These are phyloP conservation scores for Chalciporus pseudorubinellus DNA, from an alignment of 768 basidiomycete species.

Conservation along the genomic window DNA sequence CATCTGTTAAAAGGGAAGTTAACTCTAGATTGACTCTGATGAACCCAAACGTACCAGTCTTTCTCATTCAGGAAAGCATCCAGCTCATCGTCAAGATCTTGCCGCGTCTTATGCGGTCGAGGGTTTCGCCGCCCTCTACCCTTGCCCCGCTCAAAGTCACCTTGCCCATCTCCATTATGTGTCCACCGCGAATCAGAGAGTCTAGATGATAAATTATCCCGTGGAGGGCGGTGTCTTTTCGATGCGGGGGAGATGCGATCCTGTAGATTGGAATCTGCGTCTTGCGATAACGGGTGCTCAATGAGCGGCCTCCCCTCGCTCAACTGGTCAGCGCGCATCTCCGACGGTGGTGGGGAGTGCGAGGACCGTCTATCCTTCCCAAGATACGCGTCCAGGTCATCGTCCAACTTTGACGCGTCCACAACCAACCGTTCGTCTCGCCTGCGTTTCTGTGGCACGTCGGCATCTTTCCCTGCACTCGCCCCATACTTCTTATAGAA, in stretches of 20 bases:
- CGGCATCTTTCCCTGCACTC: slow-evolving; percentile 59
- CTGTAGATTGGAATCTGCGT: slow-evolving; percentile 39
- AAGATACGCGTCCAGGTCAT: slow-evolving; percentile 69
- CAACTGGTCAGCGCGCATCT: slow-evolving; percentile 68
- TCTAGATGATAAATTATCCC: slow-evolving; percentile 20
- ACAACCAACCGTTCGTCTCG: slow-evolving; percentile 32
- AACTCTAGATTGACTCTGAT: slow-evolving; percentile 1
- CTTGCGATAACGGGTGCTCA: slow-evolving; percentile 52
- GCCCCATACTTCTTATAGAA: slow-evolving; percentile 78
- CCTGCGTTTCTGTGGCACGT: slow-evolving; percentile 38
- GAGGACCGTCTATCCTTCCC: slow-evolving; percentile 41
- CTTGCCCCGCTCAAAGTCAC: slow-evolving; percentile 27
- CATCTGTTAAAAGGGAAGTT: neutral
- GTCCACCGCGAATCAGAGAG: slow-evolving; percentile 17
- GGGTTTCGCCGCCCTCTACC: slow-evolving; percentile 39
- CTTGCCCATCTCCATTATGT: slow-evolving; percentile 22
- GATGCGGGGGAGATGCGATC: slow-evolving; percentile 47
- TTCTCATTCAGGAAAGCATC: slow-evolving; percentile 70
- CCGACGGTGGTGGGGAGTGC: slow-evolving; percentile 51
- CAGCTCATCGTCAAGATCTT: slow-evolving; percentile 80
- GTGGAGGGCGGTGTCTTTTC: slow-evolving; percentile 37
- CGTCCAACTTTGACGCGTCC: slow-evolving; percentile 51
- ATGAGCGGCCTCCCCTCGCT: slow-evolving; percentile 51
- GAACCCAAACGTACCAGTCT: slow-evolving; percentile 26
- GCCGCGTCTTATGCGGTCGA: slow-evolving; percentile 56